Evolutionary conservation across 805 yeast species (phyloP).

Genomic region (Candida jianshihensis): DNA sequence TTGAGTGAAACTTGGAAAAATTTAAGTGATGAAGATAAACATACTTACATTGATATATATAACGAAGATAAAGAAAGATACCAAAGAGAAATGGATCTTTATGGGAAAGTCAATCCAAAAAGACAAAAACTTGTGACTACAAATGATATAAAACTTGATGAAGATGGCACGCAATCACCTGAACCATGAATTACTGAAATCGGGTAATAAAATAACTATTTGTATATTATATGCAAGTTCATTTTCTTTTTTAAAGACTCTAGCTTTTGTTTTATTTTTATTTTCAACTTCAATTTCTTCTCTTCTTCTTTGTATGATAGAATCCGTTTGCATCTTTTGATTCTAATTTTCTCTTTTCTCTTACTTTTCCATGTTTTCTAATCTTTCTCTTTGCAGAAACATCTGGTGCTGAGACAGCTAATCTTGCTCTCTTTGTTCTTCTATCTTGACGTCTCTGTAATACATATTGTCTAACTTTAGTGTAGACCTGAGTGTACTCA

Average conservation of each 20-base stretch:
- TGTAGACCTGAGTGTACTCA: conserved; percentile 53
- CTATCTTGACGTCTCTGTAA: conserved; percentile 65
- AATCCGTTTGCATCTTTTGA: conserved; percentile 76
- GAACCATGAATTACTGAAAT: background rate
- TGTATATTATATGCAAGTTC: background rate
- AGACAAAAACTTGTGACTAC: background rate
- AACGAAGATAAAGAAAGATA: conserved; percentile 76
- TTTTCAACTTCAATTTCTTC: background rate
- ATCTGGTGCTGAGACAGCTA: conserved; percentile 76
- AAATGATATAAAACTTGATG: background rate
- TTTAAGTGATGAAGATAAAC: conserved; percentile 59
- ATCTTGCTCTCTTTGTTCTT: conserved; percentile 63
- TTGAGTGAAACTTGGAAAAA: conserved; percentile 84
- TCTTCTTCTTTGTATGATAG: conserved; percentile 57
- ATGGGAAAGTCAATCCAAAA: conserved; percentile 22
- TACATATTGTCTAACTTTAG: conserved; percentile 57
- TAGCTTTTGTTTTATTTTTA: no score
- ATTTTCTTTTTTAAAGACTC: no score
- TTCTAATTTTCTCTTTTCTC: conserved; percentile 70
- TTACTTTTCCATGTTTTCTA: conserved; percentile 64
- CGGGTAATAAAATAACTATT: background rate
- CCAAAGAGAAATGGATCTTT: conserved; percentile 59
- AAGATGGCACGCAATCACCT: conserved; percentile 1
- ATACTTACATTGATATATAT: conserved; percentile 67
- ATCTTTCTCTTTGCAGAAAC: conserved; percentile 71